Base-by-base conservation (phyloP, 2,329 filamentous ascomycete species). In the Calonectria ilicicola region DNA sequence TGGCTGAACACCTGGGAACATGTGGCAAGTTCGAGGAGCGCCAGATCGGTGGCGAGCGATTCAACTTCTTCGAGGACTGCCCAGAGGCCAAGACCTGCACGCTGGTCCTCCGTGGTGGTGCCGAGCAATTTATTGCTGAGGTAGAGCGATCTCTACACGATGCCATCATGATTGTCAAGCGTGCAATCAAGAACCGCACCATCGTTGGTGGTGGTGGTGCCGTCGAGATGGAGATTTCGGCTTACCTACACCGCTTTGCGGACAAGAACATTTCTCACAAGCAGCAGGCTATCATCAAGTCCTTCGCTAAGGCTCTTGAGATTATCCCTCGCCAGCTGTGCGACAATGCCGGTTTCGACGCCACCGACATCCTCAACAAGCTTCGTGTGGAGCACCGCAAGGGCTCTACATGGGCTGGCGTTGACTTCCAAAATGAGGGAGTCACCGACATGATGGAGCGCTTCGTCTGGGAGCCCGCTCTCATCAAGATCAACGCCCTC, bases 81-180 rank as follows among this genome's bases (percentile, higher is more conserved):
- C 95, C 96, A 35, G 93, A 93, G 81, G 96, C 97, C 76, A 98
- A 98, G 90, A 98, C 97, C 1, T 99, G 97, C 89, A 99, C 97
- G 12, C 89, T 99, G 23, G 92, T 99, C 47, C 93, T 99, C 75
- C 94, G 97, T 82, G 97, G 97, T 81, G 97, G 97, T 77, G 97
- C 97, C 42, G 97, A 99, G 88, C 97, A 99, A 85, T 99, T 99
- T 87, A 99, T 99, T 80, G 97, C 97, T 71, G 97, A 99, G 85
- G 97, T 98, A 2, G 97, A 99, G 89, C 94, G 97, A 76, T 98
- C 95, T 82, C 91, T 99, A 77, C 97, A 99, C 89, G 97, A 99
- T 82, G 97, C 97, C 79, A 98, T 99, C 86, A 99, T 99, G 97
- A 98, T 99, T 81, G 97, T 99, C 82, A 98, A 98, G 91, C 95